Evolutionary conservation across 768 basidiomycete genomes (phyloP).

Genomic region (Xerocomellus intermedius): DNA sequence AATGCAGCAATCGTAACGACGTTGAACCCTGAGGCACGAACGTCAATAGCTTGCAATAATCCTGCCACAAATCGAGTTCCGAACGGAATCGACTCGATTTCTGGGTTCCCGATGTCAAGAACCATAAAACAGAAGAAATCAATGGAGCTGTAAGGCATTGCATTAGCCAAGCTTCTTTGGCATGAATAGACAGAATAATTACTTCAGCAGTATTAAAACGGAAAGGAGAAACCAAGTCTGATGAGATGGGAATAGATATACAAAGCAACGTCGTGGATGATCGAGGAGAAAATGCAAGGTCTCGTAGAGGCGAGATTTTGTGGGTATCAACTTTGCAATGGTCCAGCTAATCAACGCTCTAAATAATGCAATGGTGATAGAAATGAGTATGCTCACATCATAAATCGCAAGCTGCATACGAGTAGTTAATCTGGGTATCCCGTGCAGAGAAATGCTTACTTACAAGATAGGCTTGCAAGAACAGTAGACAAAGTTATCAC

Average conservation of each 20-base stretch:
- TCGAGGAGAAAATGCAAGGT: conserved; percentile 91
- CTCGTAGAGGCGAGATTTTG: conserved; percentile 61
- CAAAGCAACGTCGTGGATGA: conserved; percentile 89
- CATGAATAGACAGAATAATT: neutral
- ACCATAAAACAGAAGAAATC: conserved; percentile 93
- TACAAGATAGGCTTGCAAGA: conserved; percentile 75
- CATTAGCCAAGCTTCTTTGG: neutral
- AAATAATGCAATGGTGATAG: neutral
- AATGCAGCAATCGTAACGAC: conserved; percentile 71
- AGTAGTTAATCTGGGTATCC: neutral
- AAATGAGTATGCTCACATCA: conserved; percentile 57
- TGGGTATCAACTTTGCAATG: conserved; percentile 58
- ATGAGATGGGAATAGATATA: conserved; percentile 88
- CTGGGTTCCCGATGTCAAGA: conserved; percentile 78
- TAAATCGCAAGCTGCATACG: conserved; percentile 63
- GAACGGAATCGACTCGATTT: conserved; percentile 64
- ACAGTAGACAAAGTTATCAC: neutral
- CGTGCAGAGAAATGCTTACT: conserved; percentile 33
- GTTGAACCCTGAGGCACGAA: conserved; percentile 85
- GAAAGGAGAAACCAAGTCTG: conserved; percentile 90
- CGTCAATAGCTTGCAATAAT: conserved; percentile 74
- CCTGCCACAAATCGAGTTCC: conserved; percentile 72
- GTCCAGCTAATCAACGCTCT: conserved; percentile 57
- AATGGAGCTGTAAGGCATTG: conserved; percentile 46
- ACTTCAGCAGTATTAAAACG: conserved; percentile 71